Base-by-base conservation (phyloP, 2,329 filamentous ascomycete genomes). In the Claviceps fusiformis region DNA sequence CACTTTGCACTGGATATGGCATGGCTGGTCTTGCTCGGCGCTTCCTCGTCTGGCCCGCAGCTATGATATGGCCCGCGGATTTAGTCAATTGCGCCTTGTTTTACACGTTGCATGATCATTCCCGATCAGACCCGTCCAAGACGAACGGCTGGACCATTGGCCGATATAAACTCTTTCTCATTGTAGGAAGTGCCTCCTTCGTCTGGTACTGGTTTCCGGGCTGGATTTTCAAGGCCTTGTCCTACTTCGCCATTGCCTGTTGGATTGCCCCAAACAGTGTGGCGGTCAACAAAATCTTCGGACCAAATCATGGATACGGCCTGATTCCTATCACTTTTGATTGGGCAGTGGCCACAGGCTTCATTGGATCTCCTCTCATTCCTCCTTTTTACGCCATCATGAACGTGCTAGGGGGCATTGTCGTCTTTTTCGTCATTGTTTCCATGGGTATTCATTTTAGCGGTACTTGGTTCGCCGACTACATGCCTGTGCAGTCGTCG, bases 161-260 rank as follows among this genome's bases (percentile, higher is more conserved):
- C n/a, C 77, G 82, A 53, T 85, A 83, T 66, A 75, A 74, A 59
- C 80, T 80, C 65, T 86, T 86, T 69, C 63, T 83, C 55, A 76
- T 77, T 59, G 72, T 82, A 41, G 78, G 79, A 59, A 63, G 68
- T 31, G 75, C 68, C 19, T 74, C 77, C 29, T 75, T 75, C 56
- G 64, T 75, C 43, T 77, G 79, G 78, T 81, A 82, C 61, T 83
- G 78, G 76, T 75, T 83, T 61, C 81, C 82, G 0, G 80, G 79
- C 4, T 81, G 78, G 63, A 77, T 86, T 46, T 82, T 80, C 57
- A 80, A 80, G 54, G 81, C 80, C 52, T 70, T 86, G 5, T 81
- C 77, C 41, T 75, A 79, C 59, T 85, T 85, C 61, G 80, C 79
- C 41, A 83, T 80, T 66, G 68, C 79, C 35, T 83, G 80, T 52